Base-by-base conservation (phyloP, 2,329 filamentous ascomycete species). In the Beauveria asiatica region DNA sequence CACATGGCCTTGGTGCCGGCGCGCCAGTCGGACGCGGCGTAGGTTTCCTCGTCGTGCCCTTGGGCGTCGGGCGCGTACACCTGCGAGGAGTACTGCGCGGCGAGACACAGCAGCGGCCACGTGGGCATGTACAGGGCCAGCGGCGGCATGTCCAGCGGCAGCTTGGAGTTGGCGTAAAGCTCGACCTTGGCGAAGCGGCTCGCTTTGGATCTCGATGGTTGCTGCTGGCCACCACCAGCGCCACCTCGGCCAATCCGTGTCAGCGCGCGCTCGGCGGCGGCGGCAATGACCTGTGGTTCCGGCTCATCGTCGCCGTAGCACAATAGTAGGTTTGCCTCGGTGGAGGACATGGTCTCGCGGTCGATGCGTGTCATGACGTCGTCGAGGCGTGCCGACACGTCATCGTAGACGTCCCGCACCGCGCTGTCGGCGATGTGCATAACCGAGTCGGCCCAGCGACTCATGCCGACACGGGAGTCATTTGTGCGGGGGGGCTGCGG, bases 1-100 rank as follows among this genome's bases (percentile, higher is more conserved):
- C 89, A 85, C 86, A 93, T 93, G 25, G 90, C 88, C 70, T 92
- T 93, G 1, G 89, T 88, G n/a, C 89, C 89, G 3, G 82, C 79
- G 21, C 80, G 79, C 81, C 86, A 89, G 70, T 92, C 84, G 3
- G 88, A 84, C 41, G 85, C 80, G 41, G 94, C 80, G 65, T 89
- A 88, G 2, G 39, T 25, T 17, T 41, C 45, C n/a, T 48, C 45
- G 42, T 42, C 19, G 17, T 46, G 19, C 11, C 27, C 42, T 10
- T 86, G 80, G 65, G 89, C 84, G 13, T 80, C 74, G 0, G 89
- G 85, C 41, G 82, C 79, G 70, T 96, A 96, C 2, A 89, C 90
- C 41, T 83, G 80, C 63, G 88, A 83, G 0, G 90, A 89, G 70
- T 91, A 92, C 62, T 87, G 83, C 0, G 90, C 89, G 3, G 91